A percentile compares a stretch with the other conserved stretches of the same genome.
phyloP scores from a whole-genome alignment of 2,329 filamentous ascomycete species.

The Pseudocercospora crystallina region DNA sequence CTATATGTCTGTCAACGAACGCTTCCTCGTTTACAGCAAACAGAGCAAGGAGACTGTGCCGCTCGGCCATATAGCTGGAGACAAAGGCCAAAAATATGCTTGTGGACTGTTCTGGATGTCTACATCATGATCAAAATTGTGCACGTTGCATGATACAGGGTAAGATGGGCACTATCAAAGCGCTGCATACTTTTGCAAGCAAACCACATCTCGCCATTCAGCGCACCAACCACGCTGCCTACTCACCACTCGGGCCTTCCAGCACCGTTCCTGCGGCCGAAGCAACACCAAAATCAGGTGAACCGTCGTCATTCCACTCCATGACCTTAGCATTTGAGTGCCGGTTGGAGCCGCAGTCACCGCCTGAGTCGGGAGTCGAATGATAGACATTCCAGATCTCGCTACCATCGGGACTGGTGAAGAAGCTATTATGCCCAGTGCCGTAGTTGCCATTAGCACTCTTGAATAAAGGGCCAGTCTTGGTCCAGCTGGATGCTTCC shows the following conservation, averaged over 20 bases:
- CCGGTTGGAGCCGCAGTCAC: constrained; percentile 53
- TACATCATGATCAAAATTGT: too few relatives aligned
- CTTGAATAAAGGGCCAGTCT: constrained; percentile 54
- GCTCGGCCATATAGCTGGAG: too few relatives aligned
- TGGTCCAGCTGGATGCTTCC: constrained; percentile 49
- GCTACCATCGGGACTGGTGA: constrained; percentile 55
- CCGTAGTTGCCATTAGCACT: constrained; percentile 56
- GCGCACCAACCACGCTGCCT: too few relatives aligned
- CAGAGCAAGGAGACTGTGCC: too few relatives aligned
- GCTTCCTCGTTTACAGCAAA: too few relatives aligned
- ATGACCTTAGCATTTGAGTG: constrained; percentile 57
- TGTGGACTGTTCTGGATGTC: too few relatives aligned
- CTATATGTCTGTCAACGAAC: too few relatives aligned
- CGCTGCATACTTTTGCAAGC: too few relatives aligned
- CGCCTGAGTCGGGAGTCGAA: constrained; percentile 50
- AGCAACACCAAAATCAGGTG: constrained; percentile 52
- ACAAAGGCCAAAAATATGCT: too few relatives aligned
- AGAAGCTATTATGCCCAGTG: constrained; percentile 46
- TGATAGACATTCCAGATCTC: constrained; percentile 60
- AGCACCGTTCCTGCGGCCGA: constrained; percentile 29
- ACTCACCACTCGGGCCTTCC: constrained; percentile 22
- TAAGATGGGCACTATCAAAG: too few relatives aligned
- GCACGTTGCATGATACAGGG: too few relatives aligned
- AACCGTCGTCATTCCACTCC: constrained; percentile 52
- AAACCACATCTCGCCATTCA: too few relatives aligned